A percentile compares a stretch with the other conserved stretches of the same genome.
phyloP scores from a whole-genome alignment of 2,329 filamentous ascomycete genomes.

The Aureobasidium vineae region DNA sequence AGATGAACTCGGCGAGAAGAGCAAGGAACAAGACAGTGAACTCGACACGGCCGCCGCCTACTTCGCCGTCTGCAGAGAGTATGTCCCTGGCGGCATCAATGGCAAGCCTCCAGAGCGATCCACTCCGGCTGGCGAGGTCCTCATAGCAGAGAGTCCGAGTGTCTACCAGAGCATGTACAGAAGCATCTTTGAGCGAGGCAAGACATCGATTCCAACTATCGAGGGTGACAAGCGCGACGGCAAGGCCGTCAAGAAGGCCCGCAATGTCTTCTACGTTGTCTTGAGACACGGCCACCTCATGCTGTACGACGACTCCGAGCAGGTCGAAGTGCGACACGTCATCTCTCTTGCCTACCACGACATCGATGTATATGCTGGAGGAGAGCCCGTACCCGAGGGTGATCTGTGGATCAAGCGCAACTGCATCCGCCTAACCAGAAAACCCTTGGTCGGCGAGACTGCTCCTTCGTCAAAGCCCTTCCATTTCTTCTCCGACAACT shows the following conservation, averaged over 20 bases:
- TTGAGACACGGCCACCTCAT: constrained; percentile 91
- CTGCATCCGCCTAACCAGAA: constrained; percentile 76
- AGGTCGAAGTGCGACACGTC: constrained; percentile 93
- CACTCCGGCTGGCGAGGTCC: constrained; percentile 75
- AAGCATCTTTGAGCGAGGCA: constrained; percentile 79
- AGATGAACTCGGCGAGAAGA: constrained; percentile 51
- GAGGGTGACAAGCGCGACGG: constrained; percentile 52
- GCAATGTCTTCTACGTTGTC: constrained; percentile 92
- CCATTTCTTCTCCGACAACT: constrained; percentile 91
- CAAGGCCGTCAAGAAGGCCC: constrained; percentile 59
- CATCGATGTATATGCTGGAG: constrained; percentile 77
- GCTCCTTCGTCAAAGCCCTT: constrained; percentile 73
- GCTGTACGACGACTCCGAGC: constrained; percentile 94
- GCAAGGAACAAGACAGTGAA: constrained; percentile 58
- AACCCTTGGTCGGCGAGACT: constrained; percentile 54
- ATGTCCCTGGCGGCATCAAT: constrained; percentile 86
- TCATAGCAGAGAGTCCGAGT: constrained; percentile 69
- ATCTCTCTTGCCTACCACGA: constrained; percentile 87
- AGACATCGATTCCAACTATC: constrained; percentile 58
- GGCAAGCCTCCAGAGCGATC: constrained; percentile 86
- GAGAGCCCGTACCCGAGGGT: constrained; percentile 70
- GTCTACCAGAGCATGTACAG: constrained; percentile 99
- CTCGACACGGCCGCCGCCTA: constrained; percentile 83
- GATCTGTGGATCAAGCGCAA: constrained; percentile 96
- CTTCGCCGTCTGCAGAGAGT: constrained; percentile 93